Conservation (phyloP, 768 basidiomycete species). For the Agrocybe chaxingu region DNA sequence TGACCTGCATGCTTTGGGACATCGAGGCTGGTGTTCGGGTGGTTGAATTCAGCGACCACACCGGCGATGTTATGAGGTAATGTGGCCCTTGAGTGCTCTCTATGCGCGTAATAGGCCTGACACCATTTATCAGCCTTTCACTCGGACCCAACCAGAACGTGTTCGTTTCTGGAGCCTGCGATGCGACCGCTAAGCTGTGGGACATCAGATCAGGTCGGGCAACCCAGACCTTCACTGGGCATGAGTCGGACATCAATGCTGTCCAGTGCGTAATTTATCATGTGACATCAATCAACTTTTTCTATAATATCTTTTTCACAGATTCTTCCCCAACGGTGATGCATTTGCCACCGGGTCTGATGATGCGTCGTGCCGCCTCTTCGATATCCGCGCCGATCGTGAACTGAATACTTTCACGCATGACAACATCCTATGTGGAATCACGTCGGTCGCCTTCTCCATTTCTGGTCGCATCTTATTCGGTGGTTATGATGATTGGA, state of each 20-base stretch:
- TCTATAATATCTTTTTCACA: conserved; percentile 28
- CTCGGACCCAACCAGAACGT: conserved; percentile 90
- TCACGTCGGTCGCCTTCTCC: conserved; percentile 98
- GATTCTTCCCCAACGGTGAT: conserved; percentile 99
- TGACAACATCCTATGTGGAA: conserved; percentile 98
- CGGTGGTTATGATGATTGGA: conserved; percentile 99
- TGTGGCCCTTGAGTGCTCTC: conserved; percentile 16
- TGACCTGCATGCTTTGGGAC: conserved; percentile 99
- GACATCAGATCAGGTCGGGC: conserved; percentile 97
- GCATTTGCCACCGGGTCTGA: conserved; percentile 99
- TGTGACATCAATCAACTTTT: conserved; percentile 4
- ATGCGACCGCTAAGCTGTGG: conserved; percentile 98
- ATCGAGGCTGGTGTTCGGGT: conserved; percentile 96
- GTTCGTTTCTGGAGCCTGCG: conserved; percentile 99
- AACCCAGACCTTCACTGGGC: conserved; percentile 97
- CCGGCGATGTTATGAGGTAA: conserved; percentile 99
- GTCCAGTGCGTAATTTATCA: conserved; percentile 71
- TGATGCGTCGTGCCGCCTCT: conserved; percentile 96
- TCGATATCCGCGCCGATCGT: conserved; percentile 96
- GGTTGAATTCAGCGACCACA: conserved; percentile 99
- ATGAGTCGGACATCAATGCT: conserved; percentile 99
- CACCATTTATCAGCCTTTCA: conserved; percentile 61
- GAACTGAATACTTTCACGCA: conserved; percentile 97
- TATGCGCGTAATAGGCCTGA: conserved; percentile 14
- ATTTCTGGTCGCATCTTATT: conserved; percentile 96